These are phyloP conservation scores for Trametes coccinea DNA, from an alignment of 768 basidiomycete genomes.

Conservation along the genomic window DNA sequence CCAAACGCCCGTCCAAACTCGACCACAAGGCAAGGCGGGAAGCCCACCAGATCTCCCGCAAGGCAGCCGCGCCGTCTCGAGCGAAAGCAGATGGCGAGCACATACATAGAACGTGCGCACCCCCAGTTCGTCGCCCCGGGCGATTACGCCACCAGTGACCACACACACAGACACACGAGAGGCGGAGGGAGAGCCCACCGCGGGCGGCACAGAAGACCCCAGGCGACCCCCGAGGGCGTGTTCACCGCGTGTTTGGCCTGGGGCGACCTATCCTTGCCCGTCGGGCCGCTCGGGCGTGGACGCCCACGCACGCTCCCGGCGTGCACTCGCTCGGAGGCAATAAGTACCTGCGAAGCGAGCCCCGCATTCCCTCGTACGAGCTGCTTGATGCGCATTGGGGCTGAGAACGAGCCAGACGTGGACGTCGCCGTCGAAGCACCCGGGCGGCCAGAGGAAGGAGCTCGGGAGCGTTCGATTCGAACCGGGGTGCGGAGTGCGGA, in stretches of 20 bases:
- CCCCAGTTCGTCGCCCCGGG: neutral
- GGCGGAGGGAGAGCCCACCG: neutral
- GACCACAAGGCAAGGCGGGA: neutral
- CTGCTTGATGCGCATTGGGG: conserved; percentile 1
- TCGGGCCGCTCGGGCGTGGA: neutral
- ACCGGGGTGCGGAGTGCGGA: neutral
- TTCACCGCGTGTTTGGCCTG: neutral
- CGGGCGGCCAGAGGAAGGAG: neutral
- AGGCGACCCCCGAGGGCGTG: conserved; percentile 1
- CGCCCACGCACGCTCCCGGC: conserved; percentile 1
- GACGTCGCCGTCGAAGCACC: neutral
- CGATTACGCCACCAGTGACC: neutral
- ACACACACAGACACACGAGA: neutral
- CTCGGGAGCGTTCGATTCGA: neutral
- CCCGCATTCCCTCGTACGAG: neutral
- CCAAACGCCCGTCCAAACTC: no score
- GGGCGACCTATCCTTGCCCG: neutral
- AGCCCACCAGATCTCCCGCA: neutral
- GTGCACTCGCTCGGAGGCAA: conserved; percentile 1
- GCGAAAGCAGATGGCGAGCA: no score
- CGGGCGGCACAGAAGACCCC: neutral
- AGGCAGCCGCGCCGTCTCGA: no score
- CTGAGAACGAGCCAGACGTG: neutral
- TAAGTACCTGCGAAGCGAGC: neutral
- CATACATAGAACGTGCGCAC: neutral